Evolutionary conservation across 768 basidiomycete genomes (phyloP), one percentile per base, ranked within the genome.

Genomic region (Suillus spraguei): DNA sequence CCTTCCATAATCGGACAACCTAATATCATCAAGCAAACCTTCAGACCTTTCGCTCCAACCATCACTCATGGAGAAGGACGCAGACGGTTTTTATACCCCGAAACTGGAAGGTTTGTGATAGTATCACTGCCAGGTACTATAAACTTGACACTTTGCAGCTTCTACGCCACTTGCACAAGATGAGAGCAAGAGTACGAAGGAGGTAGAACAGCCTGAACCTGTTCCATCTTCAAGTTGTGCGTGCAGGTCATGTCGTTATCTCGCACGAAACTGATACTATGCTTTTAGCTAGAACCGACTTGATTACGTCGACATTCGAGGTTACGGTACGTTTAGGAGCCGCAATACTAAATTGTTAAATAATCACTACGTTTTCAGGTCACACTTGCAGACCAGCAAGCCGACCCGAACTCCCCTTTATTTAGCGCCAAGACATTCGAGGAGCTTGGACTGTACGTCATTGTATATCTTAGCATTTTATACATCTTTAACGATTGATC

Each of bases 301-400:
- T 94, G 42, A 83, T 93, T 69, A 83, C 87, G 65, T 89, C 91
- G n/a, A 87, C 85, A 32, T 94, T 92, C 71, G 91, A 94, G 77
- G 92, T 94, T 66, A 83, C 85, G 69, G 92, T 93, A 73, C 62
- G 88, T 76, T 46, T 28, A 28, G 28, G 7, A 22, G 50, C 10
- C 32, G 11, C 39, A 55, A 60, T 35, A 22, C 28, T 22, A 39
- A 3, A 24, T n/a, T 54, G 63, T 32, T 24, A 47, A 14, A 42
- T 41, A 59, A 41, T 66, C 59, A 66, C 58, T 59, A 54, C 36
- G 52, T 38, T 63, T 24, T 64, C 69, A 94, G 95, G 95, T 99
- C 66, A 99, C 95, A 22, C 84, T 99, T 63, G 95, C 95, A 58
- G 96, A 99, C 78, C 94, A 97, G 73, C 97, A 99, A 78, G 87